Evolutionary conservation across 2,329 filamentous ascomycete species (phyloP).

Genomic region (Domatiomyces catenatus): DNA sequence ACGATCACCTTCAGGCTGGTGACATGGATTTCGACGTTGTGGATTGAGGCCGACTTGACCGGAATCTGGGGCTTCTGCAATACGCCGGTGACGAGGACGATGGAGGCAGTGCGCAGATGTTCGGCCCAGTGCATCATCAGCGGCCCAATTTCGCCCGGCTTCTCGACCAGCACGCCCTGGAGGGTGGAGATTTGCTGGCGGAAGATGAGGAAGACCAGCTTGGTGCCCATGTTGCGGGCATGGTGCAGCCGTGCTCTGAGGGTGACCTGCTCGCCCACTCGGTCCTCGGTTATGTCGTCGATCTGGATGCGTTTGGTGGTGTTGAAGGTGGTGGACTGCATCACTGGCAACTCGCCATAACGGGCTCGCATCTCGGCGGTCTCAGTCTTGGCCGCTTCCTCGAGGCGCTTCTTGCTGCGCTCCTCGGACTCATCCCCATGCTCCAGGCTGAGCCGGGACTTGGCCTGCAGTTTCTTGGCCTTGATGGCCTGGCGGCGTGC

Average conservation of each 20-base stretch:
- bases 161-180: constrained; percentile 59
- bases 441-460: constrained; percentile 29
- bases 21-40: constrained; percentile 61
- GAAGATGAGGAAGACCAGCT: constrained; percentile 72
- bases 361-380: constrained; percentile 43
- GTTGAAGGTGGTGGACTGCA: constrained; percentile 40
- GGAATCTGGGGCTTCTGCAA: constrained; percentile 59
- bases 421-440: constrained; percentile 27
- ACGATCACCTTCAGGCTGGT: constrained; percentile 48
- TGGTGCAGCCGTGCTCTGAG: constrained; percentile 65
- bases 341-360: constrained; percentile 43
- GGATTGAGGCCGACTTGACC: constrained; percentile 59
- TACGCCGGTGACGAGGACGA: constrained; percentile 60
- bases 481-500: constrained; percentile 29
- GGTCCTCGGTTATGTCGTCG: constrained; percentile 35
- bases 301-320: constrained; percentile 35
- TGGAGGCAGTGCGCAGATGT: constrained; percentile 60
- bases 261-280: constrained; percentile 43
- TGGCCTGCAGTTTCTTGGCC: constrained; percentile 24
- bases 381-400: constrained; percentile 38
- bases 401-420: constrained; percentile 27
- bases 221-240: constrained; percentile 63
- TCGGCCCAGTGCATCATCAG: constrained; percentile 80
- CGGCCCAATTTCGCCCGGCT: constrained; percentile 47
- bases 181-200: constrained; percentile 71